Percentiles rank a stretch among this genome's conserved stretches.
phyloP scores from a whole-genome alignment of 805 yeast species.

The Schizosaccharomyces octosporus region DNA sequence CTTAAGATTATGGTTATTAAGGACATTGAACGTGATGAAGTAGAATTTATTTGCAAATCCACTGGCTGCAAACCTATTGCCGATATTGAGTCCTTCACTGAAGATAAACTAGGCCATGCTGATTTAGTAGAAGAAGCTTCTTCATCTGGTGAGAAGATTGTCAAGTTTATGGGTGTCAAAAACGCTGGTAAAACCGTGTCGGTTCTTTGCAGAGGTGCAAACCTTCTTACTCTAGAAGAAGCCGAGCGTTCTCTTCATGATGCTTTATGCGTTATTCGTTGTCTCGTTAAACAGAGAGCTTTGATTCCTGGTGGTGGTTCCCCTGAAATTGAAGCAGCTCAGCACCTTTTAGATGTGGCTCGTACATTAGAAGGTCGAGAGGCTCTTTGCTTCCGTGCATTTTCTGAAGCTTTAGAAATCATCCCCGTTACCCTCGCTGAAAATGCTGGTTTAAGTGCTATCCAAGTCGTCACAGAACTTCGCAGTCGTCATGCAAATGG shows the following conservation, averaged over 20 bases:
- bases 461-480: slow-evolving; percentile 73
- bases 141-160: slow-evolving; percentile 70
- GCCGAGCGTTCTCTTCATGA: slow-evolving; percentile 94
- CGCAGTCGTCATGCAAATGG: slow-evolving; percentile 81
- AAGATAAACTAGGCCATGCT: slow-evolving; percentile 76
- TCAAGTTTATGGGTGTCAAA: slow-evolving; percentile 64
- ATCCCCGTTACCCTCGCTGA: slow-evolving; percentile 88
- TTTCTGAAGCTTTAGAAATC: slow-evolving; percentile 74
- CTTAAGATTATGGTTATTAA: slow-evolving; percentile 80
- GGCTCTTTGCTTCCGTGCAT: slow-evolving; percentile 75
- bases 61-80: slow-evolving; percentile 91
- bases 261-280: slow-evolving; percentile 79
- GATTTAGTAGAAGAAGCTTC: slow-evolving; percentile 82
- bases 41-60: slow-evolving; percentile 50
- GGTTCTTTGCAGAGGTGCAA: slow-evolving; percentile 85
- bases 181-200: slow-evolving; percentile 44
- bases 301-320: slow-evolving; percentile 98
- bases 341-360: slow-evolving; percentile 47
- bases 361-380: slow-evolving; percentile 58
- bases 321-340: slow-evolving; percentile 75
- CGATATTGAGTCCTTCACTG: slow-evolving; percentile 77
- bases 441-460: slow-evolving; percentile 80
- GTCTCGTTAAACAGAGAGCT: slow-evolving; percentile 69
- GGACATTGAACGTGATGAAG: slow-evolving; percentile 88
- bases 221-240: slow-evolving; percentile 71